phyloP scores from a whole-genome alignment of 768 basidiomycete genomes.

The Porpolomopsis calyptriformis region DNA sequence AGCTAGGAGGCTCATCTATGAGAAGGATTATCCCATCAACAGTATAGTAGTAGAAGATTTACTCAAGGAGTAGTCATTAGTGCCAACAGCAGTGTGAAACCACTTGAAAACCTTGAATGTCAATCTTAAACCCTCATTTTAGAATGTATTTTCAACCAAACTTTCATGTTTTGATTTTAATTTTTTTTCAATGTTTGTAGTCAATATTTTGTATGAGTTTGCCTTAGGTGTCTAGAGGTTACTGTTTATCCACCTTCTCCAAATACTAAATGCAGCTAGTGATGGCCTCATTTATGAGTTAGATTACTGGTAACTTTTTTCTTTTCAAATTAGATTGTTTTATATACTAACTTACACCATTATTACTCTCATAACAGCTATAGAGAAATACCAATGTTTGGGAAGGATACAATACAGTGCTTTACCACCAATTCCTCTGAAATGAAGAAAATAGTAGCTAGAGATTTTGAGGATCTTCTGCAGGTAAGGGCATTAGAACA shows the following conservation, averaged over 20 bases:
- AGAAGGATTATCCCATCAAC: background rate
- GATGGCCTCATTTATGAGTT: slow-evolving; percentile 6
- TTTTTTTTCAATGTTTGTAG: slow-evolving; percentile 12
- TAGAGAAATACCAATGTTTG: slow-evolving; percentile 10
- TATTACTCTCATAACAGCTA: slow-evolving; percentile 2
- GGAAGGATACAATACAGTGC: slow-evolving; percentile 11
- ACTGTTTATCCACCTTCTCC: slow-evolving; percentile 18
- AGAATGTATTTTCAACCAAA: background rate
- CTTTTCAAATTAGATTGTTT: background rate
- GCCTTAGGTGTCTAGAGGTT: slow-evolving; percentile 20
- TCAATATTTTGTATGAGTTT: slow-evolving; percentile 19
- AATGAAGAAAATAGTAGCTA: slow-evolving; percentile 15
- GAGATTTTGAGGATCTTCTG: slow-evolving; percentile 23
- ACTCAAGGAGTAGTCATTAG: slow-evolving; percentile 1
- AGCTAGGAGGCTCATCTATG: slow-evolving; percentile 4
- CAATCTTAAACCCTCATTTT: background rate
- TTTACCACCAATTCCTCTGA: slow-evolving; percentile 17
- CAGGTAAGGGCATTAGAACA: slow-evolving; percentile 14
- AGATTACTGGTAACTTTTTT: slow-evolving; percentile 13
- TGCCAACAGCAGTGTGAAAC: slow-evolving; percentile 1
- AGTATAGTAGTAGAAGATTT: slow-evolving; percentile 1
- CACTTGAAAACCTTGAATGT: background rate
- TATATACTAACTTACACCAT: background rate
- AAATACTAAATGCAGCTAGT: slow-evolving; percentile 11
- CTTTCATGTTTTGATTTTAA: slow-evolving; percentile 3